phyloP scores from a whole-genome alignment of 2,329 filamentous ascomycete species.

The Fusarium penzigii region DNA sequence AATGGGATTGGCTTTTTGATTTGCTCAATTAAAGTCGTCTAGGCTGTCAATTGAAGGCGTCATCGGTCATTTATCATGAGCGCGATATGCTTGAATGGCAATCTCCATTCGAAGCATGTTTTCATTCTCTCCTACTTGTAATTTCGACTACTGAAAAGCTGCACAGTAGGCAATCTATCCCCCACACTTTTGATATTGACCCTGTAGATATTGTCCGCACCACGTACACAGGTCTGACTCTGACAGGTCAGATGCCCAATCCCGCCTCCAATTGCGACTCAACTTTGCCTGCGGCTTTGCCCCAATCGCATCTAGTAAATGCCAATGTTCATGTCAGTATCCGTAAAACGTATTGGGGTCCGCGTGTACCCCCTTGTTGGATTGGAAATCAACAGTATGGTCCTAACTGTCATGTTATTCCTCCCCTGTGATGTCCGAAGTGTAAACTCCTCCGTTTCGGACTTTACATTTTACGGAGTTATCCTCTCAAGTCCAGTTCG shows the following conservation, averaged over 20 bases:
- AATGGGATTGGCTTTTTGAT: neutral
- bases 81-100: no score
- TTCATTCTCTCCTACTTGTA: no score
- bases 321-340: no score
- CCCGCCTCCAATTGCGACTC: neutral
- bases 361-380: neutral
- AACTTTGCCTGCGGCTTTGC: neutral
- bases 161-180: no score
- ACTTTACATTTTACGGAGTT: neutral
- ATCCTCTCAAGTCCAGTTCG: neutral
- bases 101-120: no score
- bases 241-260: neutral
- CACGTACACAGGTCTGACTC: neutral
- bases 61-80: neutral
- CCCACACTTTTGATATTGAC: no score
- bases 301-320: neutral
- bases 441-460: neutral
- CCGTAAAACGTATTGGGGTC: neutral
- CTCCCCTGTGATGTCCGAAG: neutral
- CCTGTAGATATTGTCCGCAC: no score
- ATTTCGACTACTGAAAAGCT: no score
- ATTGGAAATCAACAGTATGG: neutral
- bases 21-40: neutral
- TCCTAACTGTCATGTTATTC: no score
- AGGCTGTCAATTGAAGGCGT: neutral